These are phyloP conservation scores for Blastocystis sp. DNA, from an alignment of 352 stramenopile species.

Conservation along the genomic window DNA sequence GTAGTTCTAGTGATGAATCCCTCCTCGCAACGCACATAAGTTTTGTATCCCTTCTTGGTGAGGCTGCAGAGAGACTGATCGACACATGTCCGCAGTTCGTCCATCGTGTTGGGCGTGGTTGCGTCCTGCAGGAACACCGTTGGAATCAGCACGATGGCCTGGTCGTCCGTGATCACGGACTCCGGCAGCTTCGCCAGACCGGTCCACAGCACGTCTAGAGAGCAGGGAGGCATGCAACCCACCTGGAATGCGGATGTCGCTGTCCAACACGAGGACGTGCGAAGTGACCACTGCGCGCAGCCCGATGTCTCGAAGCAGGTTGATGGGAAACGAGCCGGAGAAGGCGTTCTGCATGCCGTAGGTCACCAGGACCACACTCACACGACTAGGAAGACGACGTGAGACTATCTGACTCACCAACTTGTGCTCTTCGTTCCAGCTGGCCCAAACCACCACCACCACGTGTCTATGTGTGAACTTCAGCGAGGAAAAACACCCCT, in stretches of 20 bases:
- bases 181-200: neutral
- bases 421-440: neutral
- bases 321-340: neutral
- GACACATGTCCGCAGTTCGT: neutral
- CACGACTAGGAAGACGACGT: neutral
- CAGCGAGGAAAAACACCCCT: neutral
- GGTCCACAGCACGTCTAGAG: neutral
- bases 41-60: neutral
- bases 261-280: neutral
- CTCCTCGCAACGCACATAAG: neutral
- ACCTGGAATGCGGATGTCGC: neutral
- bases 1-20: neutral
- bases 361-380: neutral
- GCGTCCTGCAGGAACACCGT: neutral
- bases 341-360: neutral
- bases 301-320: slow-evolving; percentile 37
- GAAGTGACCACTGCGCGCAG: neutral
- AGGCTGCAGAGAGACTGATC: neutral
- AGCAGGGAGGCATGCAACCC: neutral
- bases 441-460: neutral
- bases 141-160: neutral
- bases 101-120: neutral
- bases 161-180: neutral
- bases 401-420: neutral
- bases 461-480: neutral